Evolutionary conservation across 1,139 yeast genomes (phyloP), one percentile per base, ranked within the genome.

Genomic region (Pneumocystis carinii): DNA sequence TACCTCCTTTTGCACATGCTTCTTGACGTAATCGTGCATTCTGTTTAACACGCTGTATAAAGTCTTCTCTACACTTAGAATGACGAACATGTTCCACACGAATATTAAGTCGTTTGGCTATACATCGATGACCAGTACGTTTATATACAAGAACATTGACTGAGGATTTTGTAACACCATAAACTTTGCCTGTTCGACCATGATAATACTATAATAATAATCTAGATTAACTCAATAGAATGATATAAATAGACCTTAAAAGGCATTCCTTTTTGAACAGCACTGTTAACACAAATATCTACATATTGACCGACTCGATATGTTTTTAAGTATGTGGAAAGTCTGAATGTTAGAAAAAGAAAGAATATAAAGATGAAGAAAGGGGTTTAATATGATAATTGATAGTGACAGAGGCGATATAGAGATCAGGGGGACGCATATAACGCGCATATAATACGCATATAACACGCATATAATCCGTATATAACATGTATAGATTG

Each of bases 191-290:
- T 72, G 98, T 92, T 87, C 90, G 92, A 82, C 98, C 98, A 24
- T 57, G 41, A 17, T 57, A 48, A 19, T 48, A 48, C 55, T 42
- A 15, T 2, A n/a, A 15, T 2, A n/a, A 15, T 17, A 10, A 2
- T 19, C 3, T 42, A 10, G 17, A n/a, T 8, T 1, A 17, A 24
- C 19, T 12, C 7, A 2, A 7, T 24, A 10, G 1, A 55, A 55
- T 2, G 3, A 3, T 19, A 17, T 84, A 90, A 97, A 96, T 92
- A 92, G 87, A 84, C 90, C 84, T 92, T 92, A 90, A 89, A 96
- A 79, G 98, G 98, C 97, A 92, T 90, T 87, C 98, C 97, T 86
- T 90, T 90, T 81, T 92, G 97, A 83, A 90, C 84, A 73, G 98
- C 84, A 67, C 70, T 97, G 79, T 92, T 92, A 80, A 95, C 98